Evolutionary conservation across 768 basidiomycete species (phyloP).

Genomic region (Jaapia argillacea): DNA sequence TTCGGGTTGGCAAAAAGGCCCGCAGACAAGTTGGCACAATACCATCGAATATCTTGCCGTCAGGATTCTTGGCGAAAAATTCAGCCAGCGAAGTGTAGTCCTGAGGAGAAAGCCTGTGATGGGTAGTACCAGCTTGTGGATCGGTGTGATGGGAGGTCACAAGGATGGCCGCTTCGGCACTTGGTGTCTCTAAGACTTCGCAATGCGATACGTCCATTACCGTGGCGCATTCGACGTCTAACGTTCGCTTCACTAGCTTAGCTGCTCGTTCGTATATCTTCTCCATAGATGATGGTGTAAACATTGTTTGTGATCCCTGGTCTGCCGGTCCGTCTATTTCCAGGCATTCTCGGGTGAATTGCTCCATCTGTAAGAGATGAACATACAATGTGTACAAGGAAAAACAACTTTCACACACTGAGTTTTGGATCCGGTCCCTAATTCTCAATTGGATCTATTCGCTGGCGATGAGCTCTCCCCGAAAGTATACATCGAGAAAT

Average conservation of each 20-base stretch:
- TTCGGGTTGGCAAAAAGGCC: conserved; percentile 68
- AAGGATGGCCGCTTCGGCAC: conserved; percentile 49
- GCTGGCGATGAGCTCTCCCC: no score
- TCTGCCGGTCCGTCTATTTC: conserved; percentile 68
- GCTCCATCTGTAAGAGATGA: conserved; percentile 61
- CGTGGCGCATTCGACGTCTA: conserved; percentile 87
- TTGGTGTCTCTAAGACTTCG: conserved; percentile 70
- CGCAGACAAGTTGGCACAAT: conserved; percentile 78
- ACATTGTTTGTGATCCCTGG: conserved; percentile 15
- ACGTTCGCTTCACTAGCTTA: conserved; percentile 77
- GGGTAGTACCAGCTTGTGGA: conserved; percentile 38
- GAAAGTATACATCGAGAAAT: no score
- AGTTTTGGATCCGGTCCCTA: conserved; percentile 85
- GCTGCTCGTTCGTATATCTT: conserved; percentile 87
- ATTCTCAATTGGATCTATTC: conserved; percentile 88
- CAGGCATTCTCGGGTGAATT: conserved; percentile 89
- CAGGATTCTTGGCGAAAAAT: conserved; percentile 72
- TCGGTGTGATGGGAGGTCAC: conserved; percentile 67
- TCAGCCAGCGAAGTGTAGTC: conserved; percentile 69
- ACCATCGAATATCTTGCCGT: conserved; percentile 83
- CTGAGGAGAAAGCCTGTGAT: conserved; percentile 47
- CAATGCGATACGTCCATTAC: conserved; percentile 91
- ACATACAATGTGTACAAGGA: not conserved
- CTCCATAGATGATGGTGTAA: conserved; percentile 53
- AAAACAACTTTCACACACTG: conserved; percentile 34